Evolutionary conservation across 306 rosid genomes (phyloP).

Genomic region (Inga oerstediana): DNA sequence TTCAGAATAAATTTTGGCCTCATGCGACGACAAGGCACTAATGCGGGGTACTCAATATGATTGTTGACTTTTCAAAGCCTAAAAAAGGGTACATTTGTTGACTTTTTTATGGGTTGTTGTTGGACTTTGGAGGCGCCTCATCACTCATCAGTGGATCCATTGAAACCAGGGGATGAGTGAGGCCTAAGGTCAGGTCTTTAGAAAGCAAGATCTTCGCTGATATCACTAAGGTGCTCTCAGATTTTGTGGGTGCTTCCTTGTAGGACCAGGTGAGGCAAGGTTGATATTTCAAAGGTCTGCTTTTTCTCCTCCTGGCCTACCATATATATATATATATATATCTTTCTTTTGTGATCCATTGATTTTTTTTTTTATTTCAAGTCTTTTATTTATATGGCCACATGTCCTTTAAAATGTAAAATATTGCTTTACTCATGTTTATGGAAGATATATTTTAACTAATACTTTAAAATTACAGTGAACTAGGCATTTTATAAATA

Average conservation of each 20-base stretch:
- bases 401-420: too few relatives aligned
- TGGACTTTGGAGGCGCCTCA: not conserved
- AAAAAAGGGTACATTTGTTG: not conserved
- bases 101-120: not conserved
- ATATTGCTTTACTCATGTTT: too few relatives aligned
- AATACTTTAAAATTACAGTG: too few relatives aligned
- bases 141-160: not conserved
- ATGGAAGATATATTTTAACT: too few relatives aligned
- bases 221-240: conserved; percentile 16
- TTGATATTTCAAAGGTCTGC: not conserved
- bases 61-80: not conserved
- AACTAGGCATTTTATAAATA: too few relatives aligned
- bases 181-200: not conserved
- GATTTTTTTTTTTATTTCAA: too few relatives aligned
- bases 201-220: not conserved
- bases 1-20: not conserved
- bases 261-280: not conserved
- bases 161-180: too few relatives aligned
- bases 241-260: not conserved
- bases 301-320: too few relatives aligned
- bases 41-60: too few relatives aligned
- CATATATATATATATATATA: too few relatives aligned
- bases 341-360: too few relatives aligned
- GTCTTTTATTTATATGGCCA: not conserved
- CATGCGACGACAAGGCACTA: not conserved